Percentiles rank a stretch among this genome's conserved stretches.
Evolutionary conservation across 768 basidiomycete genomes (phyloP).

Genomic region (Clitopilus hobsonii): DNA sequence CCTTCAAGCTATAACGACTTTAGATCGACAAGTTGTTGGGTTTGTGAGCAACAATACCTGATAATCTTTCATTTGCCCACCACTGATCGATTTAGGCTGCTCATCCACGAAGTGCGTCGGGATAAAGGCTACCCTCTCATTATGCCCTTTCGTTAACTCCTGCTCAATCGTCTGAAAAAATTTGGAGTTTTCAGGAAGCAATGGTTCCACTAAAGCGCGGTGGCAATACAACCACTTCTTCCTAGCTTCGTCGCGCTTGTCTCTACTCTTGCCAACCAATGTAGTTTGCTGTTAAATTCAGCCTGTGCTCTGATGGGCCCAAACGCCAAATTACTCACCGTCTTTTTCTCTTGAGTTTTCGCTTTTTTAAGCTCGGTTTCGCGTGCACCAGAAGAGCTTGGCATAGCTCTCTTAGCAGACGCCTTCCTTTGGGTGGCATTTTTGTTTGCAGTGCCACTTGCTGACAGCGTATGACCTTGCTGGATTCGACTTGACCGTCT

Average conservation of each 20-base stretch:
- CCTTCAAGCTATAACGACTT: slow-evolving; percentile 43
- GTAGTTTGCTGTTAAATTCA: slow-evolving; percentile 31
- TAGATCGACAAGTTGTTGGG: background rate
- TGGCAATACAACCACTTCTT: slow-evolving; percentile 44
- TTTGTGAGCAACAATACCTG: slow-evolving; percentile 36
- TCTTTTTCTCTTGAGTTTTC: slow-evolving; percentile 33
- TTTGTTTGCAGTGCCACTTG: background rate
- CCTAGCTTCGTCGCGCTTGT: slow-evolving; percentile 33
- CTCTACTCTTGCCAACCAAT: slow-evolving; percentile 29
- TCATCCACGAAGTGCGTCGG: slow-evolving; percentile 34
- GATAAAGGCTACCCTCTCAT: slow-evolving; percentile 17
- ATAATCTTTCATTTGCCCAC: slow-evolving; percentile 68
- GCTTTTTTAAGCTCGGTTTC: slow-evolving; percentile 22
- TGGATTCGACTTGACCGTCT: background rate
- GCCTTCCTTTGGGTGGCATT: background rate
- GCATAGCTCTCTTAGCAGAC: slow-evolving; percentile 15
- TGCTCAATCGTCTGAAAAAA: slow-evolving; percentile 32
- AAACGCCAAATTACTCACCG: slow-evolving; percentile 20
- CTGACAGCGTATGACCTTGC: background rate
- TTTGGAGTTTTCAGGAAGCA: slow-evolving; percentile 34
- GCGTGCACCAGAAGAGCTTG: slow-evolving; percentile 7
- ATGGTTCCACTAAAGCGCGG: slow-evolving; percentile 37
- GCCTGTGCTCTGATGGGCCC: background rate
- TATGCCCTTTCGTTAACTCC: slow-evolving; percentile 17
- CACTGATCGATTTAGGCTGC: slow-evolving; percentile 47